Conservation (phyloP, 805 yeast genomes). For the Sugiyamaella chiloensis region DNA sequence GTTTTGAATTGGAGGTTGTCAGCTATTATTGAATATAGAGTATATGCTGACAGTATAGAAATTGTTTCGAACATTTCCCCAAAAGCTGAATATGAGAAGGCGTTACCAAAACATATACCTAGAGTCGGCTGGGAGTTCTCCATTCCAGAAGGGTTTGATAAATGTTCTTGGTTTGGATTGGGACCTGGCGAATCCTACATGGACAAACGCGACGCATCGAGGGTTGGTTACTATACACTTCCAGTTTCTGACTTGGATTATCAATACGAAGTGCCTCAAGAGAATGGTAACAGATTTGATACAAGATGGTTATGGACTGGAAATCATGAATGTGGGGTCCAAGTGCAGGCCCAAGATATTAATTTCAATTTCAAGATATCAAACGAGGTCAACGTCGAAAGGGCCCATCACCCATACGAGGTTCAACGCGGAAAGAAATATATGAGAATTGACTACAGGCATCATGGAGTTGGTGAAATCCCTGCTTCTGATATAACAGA, state of each 20-base stretch:
- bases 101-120: constrained; percentile 30
- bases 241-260: constrained; percentile 25
- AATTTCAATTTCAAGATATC: constrained; percentile 18
- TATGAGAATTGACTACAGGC: constrained; percentile 26
- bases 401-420: constrained; percentile 27
- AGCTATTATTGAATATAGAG: constrained; percentile 14
- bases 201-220: constrained; percentile 32
- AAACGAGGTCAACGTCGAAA: constrained; percentile 13
- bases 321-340: neutral
- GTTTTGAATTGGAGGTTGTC: constrained; percentile 31
- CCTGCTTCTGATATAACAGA: neutral
- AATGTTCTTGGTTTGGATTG: constrained; percentile 34
- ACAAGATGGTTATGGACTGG: constrained; percentile 30
- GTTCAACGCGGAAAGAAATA: constrained; percentile 16
- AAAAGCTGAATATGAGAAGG: neutral
- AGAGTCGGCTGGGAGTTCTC: constrained; percentile 35
- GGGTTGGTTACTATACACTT: constrained; percentile 25
- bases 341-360: neutral
- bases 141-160: constrained; percentile 21
- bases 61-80: constrained; percentile 7
- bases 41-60: constrained; percentile 7
- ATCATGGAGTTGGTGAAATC: constrained; percentile 27
- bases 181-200: constrained; percentile 39
- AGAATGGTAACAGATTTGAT: constrained; percentile 35
- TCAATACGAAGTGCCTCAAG: constrained; percentile 38